Conservation (phyloP, 225 moss, liverwort and hornwort species). For the Neckera pumila region DNA sequence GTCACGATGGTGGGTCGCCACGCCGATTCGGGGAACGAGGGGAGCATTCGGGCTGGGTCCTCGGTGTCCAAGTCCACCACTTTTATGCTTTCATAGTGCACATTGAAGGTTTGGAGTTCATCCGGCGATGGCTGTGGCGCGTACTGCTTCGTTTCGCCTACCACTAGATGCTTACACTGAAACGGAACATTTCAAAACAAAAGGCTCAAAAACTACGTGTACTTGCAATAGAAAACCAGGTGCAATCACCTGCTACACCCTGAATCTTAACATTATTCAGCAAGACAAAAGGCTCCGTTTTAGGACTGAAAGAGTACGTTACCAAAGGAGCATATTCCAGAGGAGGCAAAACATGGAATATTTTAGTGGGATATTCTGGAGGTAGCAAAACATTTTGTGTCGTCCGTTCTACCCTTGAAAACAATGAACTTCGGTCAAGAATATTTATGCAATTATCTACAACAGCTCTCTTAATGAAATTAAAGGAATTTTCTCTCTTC, state of each 20-base stretch:
- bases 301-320: background rate
- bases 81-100: background rate
- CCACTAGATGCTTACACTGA: slow-evolving; percentile 27
- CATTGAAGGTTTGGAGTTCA: background rate
- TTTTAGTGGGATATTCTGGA: background rate
- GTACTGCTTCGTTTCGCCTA: slow-evolving; percentile 24
- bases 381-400: background rate
- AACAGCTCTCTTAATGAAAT: background rate
- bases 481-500: background rate
- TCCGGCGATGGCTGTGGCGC: background rate
- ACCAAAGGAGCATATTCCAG: background rate
- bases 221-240: background rate
- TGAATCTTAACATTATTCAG: background rate
- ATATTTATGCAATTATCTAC: background rate
- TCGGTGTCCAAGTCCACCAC: slow-evolving; percentile 15
- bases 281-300: background rate
- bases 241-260: background rate
- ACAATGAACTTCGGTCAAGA: background rate
- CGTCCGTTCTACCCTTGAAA: background rate
- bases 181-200: background rate
- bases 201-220: background rate
- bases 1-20: slow-evolving; percentile 52
- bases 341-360: background rate
- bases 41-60: slow-evolving; percentile 1
- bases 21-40: background rate